Evolutionary conservation across 1,284 basidiomycete species (phyloP).

Genomic region (Melampsora americana): DNA sequence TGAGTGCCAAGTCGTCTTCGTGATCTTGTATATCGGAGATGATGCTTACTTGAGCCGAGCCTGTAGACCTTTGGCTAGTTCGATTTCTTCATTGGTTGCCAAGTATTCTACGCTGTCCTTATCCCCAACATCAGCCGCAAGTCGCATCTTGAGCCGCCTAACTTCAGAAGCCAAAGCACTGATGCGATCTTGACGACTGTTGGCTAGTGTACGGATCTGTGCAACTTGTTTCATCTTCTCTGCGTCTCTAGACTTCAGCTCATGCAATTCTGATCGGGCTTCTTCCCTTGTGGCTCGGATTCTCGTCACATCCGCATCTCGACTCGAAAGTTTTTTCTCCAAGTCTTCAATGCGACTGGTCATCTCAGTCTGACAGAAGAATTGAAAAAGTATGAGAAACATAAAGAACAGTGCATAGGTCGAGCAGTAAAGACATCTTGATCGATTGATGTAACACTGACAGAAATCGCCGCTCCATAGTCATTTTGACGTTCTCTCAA

Average conservation of each 20-base stretch:
- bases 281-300: constrained; percentile 79
- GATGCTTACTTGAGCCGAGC: constrained; percentile 62
- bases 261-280: constrained; percentile 66
- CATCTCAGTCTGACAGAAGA: constrained; percentile 27
- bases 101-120: constrained; percentile 69
- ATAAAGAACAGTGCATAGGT: not conserved
- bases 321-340: constrained; percentile 50
- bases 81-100: constrained; percentile 62
- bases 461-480: constrained; percentile 46
- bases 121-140: constrained; percentile 71
- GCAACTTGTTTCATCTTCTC: constrained; percentile 66
- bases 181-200: constrained; percentile 75
- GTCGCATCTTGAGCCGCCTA: constrained; percentile 67
- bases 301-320: constrained; percentile 71
- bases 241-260: constrained; percentile 67
- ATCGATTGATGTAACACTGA: constrained; percentile 27
- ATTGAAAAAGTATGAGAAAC: not conserved
- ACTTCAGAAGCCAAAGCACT: constrained; percentile 70
- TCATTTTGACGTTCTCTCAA: constrained; percentile 48
- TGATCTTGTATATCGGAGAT: constrained; percentile 40
- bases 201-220: constrained; percentile 69
- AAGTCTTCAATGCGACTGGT: constrained; percentile 42
- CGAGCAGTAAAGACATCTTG: not conserved
- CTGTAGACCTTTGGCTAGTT: constrained; percentile 66
- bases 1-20: constrained; percentile 28